These are phyloP conservation scores for Fusarium armeniacum DNA, from an alignment of 2,329 filamentous ascomycete species.

Conservation along the genomic window DNA sequence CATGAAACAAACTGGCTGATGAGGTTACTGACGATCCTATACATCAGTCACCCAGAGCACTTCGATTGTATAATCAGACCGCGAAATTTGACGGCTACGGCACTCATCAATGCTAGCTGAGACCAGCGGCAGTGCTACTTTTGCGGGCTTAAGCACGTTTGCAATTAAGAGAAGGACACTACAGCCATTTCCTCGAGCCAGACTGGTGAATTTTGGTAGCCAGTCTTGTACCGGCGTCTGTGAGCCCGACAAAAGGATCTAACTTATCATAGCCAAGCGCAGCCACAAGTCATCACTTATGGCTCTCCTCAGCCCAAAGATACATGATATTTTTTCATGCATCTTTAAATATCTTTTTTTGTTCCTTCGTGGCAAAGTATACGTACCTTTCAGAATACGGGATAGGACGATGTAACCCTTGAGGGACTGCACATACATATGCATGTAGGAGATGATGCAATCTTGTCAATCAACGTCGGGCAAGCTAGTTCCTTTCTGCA, in stretches of 20 bases:
- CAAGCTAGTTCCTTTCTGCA: neutral
- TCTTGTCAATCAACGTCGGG: neutral
- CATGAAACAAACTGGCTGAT: slow-evolving; percentile 6
- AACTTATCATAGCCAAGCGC: neutral
- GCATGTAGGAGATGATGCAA: neutral
- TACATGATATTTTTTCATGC: neutral
- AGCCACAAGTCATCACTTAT: neutral
- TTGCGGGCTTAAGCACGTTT: neutral
- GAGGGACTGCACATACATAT: neutral
- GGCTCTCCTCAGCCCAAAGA: neutral
- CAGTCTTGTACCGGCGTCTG: neutral
- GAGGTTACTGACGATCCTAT: neutral
- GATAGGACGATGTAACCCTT: neutral
- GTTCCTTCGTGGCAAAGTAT: neutral
- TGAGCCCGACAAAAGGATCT: neutral
- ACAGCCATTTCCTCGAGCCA: neutral
- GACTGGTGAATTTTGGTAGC: neutral
- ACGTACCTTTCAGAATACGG: neutral
- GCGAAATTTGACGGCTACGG: slow-evolving; percentile 33
- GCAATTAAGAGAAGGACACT: neutral
- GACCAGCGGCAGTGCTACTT: neutral
- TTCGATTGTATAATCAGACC: slow-evolving; percentile 50
- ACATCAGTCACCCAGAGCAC: slow-evolving; percentile 52
- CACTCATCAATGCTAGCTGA: slow-evolving; percentile 29
- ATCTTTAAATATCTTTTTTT: neutral